Base-by-base conservation (phyloP, 495 filamentous ascomycete genomes). In the Xylaria bambusicola region DNA sequence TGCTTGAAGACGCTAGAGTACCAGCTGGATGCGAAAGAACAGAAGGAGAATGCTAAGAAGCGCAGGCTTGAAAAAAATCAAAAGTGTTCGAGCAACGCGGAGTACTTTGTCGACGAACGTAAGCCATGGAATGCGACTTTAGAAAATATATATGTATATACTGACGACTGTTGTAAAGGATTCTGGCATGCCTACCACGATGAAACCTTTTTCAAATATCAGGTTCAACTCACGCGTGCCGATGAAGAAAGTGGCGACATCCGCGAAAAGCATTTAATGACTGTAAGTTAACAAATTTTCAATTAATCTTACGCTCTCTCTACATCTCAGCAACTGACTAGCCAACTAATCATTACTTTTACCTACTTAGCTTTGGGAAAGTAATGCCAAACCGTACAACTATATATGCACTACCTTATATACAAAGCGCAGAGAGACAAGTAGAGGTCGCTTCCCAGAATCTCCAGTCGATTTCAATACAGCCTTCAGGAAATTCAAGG, bases 401-500 rank as follows among this genome's bases (percentile, higher is more conserved):
- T 83, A 80, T 66, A 67, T 63, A 44, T 71, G 75, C 53, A 66
- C 68, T 1, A 74, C 72, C 47, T 71, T 75, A 20, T 72, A 64
- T 64, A 69, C 67, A 54, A 70, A 67, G 40, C 68, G 68, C 56
- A 59, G n/a, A 48, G 26, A 58, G 56, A 2, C 60, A 69, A 2
- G 56, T 62, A 6, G 64, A 66, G 48, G 71, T 0, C 62, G 64
- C 5, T 58, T 58, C 13, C 58, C 54, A 12, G 60, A 69, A 1
- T 59, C 67, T 3, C 47, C 63, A 0, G 70, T 71, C 5, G 6
- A 26, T 5, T 69, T 77, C 44, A 18, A 52, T 8, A 36, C 44
- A 15, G 83, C 82, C 6, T 72, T 81, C 26, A 61, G 24, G 0
- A 66, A 66, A 0, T 89, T 89, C 66, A 71, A 75, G 62, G n/a